Evolutionary conservation across 768 basidiomycete species (phyloP).

Genomic region (Hypsizygus marmoreus): DNA sequence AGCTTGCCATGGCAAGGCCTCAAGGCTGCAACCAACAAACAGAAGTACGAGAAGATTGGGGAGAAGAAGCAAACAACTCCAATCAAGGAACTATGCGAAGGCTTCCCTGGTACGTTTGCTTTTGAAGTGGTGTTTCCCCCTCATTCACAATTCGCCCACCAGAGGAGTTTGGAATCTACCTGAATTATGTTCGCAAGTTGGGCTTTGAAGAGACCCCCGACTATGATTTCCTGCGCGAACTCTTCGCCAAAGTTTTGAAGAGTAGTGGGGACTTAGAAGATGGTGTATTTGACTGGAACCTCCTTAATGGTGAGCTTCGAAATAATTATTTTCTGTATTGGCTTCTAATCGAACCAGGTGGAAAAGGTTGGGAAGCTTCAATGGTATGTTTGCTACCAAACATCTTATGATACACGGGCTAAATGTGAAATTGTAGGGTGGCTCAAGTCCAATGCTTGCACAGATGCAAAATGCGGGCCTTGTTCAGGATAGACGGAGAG

Average conservation of each 20-base stretch:
- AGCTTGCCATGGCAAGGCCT: slow-evolving; percentile 99
- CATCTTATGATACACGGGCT: slow-evolving; percentile 2
- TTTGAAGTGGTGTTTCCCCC: slow-evolving; percentile 5
- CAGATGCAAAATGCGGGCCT: slow-evolving; percentile 61
- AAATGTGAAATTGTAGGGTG: slow-evolving; percentile 36
- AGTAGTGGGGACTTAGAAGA: slow-evolving; percentile 90
- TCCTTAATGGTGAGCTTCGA: slow-evolving; percentile 67
- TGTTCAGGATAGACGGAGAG: slow-evolving; percentile 61
- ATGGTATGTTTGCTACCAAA: slow-evolving; percentile 48
- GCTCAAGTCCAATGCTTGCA: slow-evolving; percentile 62
- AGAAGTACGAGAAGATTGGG: slow-evolving; percentile 99
- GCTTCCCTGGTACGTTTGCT: slow-evolving; percentile 76
- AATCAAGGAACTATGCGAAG: slow-evolving; percentile 96
- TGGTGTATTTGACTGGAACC: slow-evolving; percentile 95
- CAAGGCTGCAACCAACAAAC: slow-evolving; percentile 99
- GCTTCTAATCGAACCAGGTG: slow-evolving; percentile 47
- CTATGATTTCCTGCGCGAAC: slow-evolving; percentile 95
- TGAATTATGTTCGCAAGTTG: slow-evolving; percentile 98
- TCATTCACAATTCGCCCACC: slow-evolving; percentile 12
- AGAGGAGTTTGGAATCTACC: slow-evolving; percentile 99
- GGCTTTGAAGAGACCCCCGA: slow-evolving; percentile 99
- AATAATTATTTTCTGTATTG: not conserved
- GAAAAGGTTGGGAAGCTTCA: slow-evolving; percentile 92
- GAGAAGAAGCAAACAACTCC: slow-evolving; percentile 99
- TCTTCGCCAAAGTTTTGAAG: slow-evolving; percentile 94